Base-by-base conservation (phyloP, 2,329 filamentous ascomycete species). In the Sporothrix globosa region DNA sequence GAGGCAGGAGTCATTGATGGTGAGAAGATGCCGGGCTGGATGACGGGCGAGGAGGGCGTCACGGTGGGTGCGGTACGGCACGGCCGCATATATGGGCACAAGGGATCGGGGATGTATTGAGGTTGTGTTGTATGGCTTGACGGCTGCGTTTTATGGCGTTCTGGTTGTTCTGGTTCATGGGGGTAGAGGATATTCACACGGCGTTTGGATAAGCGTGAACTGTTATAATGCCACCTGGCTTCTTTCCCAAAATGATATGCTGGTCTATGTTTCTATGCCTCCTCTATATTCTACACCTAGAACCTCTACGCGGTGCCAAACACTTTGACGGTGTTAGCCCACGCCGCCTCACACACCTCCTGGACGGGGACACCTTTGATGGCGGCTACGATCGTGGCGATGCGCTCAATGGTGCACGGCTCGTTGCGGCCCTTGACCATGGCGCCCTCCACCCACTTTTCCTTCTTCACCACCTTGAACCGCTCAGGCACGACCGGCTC, bases 391-490 rank as follows among this genome's bases (percentile, higher is more conserved):
- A 95, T 92, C 79, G 91, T 89, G n/a, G 93, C 96, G 17, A 99
- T 92, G 68, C 91, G 89, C 74, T 90, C 88, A 74, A 99, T 97
- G 68, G 87, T 91, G 75, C 91, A 94, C 11, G 95, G 92, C 80
- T 99, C 96, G 78, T 99, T 99, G 72, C 96, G 88, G 0, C 95
- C 93, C 82, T 98, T 99, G 68, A 99, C 87, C 92, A 97, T 95
- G 53, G 85, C 86, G 0, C 94, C 95, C 76, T 92, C 88, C 58
- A 88, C 87, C 91, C 93, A 99, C 79, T 92, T 97, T 82, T 99
- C 96, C 82, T 97, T 98, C 85, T 98, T 99, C 41, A 97, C 91
- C 4, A 90, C 85, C 80, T 92, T 96, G 75, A 90, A 96, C 46
- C 92, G 82, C 68, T 88, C 85, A 0, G 91, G 90, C 1, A 91